A percentile compares a stretch with the other conserved stretches of the same genome.
Conservation (phyloP, 2,329 filamentous ascomycete genomes). For the Fonsecaea monophora region DNA sequence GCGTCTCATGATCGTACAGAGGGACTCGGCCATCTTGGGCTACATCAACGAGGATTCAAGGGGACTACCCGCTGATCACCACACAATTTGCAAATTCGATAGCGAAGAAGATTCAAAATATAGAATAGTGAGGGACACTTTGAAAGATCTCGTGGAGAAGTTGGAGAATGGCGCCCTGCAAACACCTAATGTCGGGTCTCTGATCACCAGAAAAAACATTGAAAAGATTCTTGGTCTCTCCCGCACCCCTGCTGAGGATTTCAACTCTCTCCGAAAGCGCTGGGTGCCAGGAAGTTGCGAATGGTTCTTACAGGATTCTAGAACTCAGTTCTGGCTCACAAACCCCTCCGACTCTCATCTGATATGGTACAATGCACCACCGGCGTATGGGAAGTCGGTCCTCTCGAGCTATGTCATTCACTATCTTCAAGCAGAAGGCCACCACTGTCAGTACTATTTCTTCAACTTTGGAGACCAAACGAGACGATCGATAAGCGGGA, state of each 20-base stretch:
- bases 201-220: slow-evolving; percentile 1
- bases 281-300: slow-evolving; percentile 31
- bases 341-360: slow-evolving; percentile 28
- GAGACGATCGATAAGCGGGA: slow-evolving; percentile 38
- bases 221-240: slow-evolving; percentile 14
- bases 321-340: slow-evolving; percentile 16
- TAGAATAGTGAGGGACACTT: slow-evolving; percentile 27
- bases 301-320: slow-evolving; percentile 28
- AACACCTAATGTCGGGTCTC: neutral
- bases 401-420: slow-evolving; percentile 40
- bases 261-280: slow-evolving; percentile 18
- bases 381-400: slow-evolving; percentile 47
- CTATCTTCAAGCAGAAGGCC: slow-evolving; percentile 30
- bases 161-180: neutral
- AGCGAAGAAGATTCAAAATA: slow-evolving; percentile 41
- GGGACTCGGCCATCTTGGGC: slow-evolving; percentile 53
- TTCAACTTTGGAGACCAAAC: slow-evolving; percentile 42
- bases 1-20: slow-evolving; percentile 42
- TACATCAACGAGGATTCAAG: slow-evolving; percentile 51
- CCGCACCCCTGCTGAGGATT: slow-evolving; percentile 25
- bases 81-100: slow-evolving; percentile 44
- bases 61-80: slow-evolving; percentile 47
- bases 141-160: slow-evolving; percentile 28
- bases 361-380: slow-evolving; percentile 42
- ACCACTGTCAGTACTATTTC: slow-evolving; percentile 43